Conservation (phyloP, 1,284 basidiomycete species). For the Sanghuangporus baumii region DNA sequence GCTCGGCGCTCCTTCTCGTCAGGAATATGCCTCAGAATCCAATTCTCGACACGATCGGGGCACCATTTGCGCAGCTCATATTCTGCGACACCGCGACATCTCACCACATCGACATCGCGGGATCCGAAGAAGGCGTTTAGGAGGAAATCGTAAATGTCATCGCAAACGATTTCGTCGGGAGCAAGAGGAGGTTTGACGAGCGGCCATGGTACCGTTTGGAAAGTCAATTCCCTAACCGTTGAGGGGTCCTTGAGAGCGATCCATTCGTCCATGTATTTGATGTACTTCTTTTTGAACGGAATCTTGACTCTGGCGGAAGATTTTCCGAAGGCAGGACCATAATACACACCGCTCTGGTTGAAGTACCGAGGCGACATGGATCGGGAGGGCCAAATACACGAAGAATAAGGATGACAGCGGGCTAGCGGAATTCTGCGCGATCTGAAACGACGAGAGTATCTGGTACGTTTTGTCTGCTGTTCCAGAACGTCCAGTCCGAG, state of each 20-base stretch:
- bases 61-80: conserved; percentile 67
- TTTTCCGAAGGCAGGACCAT: background rate
- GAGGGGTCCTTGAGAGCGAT: background rate
- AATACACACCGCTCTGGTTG: background rate
- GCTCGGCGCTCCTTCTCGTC: background rate
- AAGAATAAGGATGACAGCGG: background rate
- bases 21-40: background rate
- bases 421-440: background rate
- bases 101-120: conserved; percentile 23
- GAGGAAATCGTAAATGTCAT: conserved; percentile 52
- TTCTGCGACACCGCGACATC: conserved; percentile 35
- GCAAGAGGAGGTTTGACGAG: conserved; percentile 36
- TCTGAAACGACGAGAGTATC: background rate
- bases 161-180: conserved; percentile 43
- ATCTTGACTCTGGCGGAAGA: background rate
- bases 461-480: background rate
- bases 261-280: background rate
- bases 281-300: background rate
- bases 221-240: background rate
- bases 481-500: background rate
- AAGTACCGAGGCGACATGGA: background rate
- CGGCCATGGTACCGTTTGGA: conserved; percentile 44
- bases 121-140: conserved; percentile 35
- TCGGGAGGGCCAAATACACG: background rate
- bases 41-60: conserved; percentile 55